Evolutionary conservation across 768 basidiomycete genomes (phyloP).

Genomic region (Candolleomyces eurysporus): DNA sequence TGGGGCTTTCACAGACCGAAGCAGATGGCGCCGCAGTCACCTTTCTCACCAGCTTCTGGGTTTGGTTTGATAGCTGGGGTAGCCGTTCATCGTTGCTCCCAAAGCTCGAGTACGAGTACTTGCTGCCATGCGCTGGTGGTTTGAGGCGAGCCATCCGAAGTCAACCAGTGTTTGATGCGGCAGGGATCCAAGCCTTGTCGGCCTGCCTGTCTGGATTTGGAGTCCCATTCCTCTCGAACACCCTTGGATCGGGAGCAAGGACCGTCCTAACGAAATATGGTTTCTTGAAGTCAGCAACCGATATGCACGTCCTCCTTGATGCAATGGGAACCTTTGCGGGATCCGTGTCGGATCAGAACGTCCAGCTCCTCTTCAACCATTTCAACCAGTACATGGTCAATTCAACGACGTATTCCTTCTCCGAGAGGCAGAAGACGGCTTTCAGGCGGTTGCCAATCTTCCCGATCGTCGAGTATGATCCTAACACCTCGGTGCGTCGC

Average conservation of each 20-base stretch:
- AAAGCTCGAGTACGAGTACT: not conserved
- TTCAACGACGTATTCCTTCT: constrained; percentile 4
- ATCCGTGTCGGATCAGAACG: not conserved
- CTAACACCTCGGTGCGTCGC: not conserved
- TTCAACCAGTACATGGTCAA: not conserved
- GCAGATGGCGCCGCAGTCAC: constrained; percentile 16
- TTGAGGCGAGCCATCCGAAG: not conserved
- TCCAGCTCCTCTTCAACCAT: not conserved
- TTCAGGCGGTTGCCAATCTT: constrained; percentile 23
- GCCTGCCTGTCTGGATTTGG: not conserved
- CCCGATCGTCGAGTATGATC: constrained; percentile 21
- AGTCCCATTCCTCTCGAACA: not conserved
- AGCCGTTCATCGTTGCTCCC: not conserved
- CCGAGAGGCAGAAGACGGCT: constrained; percentile 2
- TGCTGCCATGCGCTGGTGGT: not conserved
- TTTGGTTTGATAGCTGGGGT: constrained; percentile 32
- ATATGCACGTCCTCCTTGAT: not conserved
- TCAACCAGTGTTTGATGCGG: not conserved
- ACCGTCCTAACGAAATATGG: not conserved
- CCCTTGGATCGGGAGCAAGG: not conserved
- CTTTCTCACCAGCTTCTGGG: constrained; percentile 45
- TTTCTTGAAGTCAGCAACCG: not conserved
- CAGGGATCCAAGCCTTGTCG: not conserved
- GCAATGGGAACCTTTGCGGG: not conserved
- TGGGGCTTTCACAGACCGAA: constrained; percentile 18